phyloP scores from a whole-genome alignment of 2,329 filamentous ascomycete species.

The Fusarium sp. region DNA sequence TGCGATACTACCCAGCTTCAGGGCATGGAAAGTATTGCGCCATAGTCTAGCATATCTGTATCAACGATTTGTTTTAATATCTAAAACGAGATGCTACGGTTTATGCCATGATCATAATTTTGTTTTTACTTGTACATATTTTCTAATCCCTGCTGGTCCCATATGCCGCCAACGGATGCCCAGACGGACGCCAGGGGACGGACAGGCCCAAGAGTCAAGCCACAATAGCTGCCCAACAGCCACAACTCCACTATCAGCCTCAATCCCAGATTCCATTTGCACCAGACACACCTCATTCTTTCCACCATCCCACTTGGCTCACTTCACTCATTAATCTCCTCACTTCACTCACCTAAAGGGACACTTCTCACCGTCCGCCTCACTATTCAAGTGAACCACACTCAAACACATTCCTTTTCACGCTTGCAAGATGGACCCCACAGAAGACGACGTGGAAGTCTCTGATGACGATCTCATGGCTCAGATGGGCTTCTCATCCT shows the following conservation, averaged over 20 bases:
- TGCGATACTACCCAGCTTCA: neutral
- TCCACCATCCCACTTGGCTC: constrained; percentile 24
- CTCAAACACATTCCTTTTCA: neutral
- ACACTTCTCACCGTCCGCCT: neutral
- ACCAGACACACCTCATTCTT: constrained; percentile 25
- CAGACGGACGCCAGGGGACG: neutral
- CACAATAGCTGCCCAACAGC: constrained; percentile 30
- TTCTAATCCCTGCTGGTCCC: neutral
- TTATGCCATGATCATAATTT: neutral
- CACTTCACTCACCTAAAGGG: neutral
- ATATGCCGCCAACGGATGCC: neutral
- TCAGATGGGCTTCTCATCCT: constrained; percentile 78
- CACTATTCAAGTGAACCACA: neutral
- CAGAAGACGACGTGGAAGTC: constrained; percentile 17
- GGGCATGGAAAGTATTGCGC: neutral
- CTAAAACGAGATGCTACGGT: neutral
- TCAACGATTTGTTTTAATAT: neutral
- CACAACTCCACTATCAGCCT: constrained; percentile 32
- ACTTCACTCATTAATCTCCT: constrained; percentile 10
- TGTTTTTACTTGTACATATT: neutral
- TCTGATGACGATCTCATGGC: constrained; percentile 64
- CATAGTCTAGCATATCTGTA: neutral
- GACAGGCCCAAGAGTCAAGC: constrained; percentile 1
- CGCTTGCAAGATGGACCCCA: constrained; percentile 2
- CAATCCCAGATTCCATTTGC: constrained; percentile 41